Conservation (phyloP, 805 yeast species). For the Saturnispora serradocipensis region DNA sequence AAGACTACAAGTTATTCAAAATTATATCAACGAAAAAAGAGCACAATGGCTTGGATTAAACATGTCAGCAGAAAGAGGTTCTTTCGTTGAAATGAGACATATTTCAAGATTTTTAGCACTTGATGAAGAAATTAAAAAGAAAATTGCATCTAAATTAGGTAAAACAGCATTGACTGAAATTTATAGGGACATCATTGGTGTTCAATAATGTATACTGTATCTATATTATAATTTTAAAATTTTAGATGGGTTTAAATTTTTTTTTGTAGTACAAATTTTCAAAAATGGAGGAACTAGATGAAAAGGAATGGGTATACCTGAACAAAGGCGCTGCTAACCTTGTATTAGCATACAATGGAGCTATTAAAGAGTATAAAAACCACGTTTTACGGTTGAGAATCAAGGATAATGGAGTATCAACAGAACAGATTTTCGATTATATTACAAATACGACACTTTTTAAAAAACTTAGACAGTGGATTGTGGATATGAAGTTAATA, state of each 20-base stretch:
- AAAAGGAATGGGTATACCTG: conserved; percentile 31
- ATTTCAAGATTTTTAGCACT: conserved; percentile 44
- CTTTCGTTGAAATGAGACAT: conserved; percentile 55
- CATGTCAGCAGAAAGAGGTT: conserved; percentile 61
- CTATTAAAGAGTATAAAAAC: conserved; percentile 22
- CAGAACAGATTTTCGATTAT: conserved; percentile 34
- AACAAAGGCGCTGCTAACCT: conserved; percentile 44
- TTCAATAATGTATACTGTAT: conserved; percentile 15
- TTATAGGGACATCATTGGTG: conserved; percentile 50
- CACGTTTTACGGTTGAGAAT: conserved; percentile 32
- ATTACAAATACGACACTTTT: conserved; percentile 19
- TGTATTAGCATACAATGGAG: conserved; percentile 34
- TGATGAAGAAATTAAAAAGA: conserved; percentile 47
- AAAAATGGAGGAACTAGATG: neutral
- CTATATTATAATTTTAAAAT: neutral
- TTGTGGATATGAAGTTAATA: conserved; percentile 9
- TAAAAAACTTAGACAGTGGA: conserved; percentile 10
- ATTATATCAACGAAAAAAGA: conserved; percentile 74
- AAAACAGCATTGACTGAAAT: conserved; percentile 49
- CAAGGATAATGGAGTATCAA: conserved; percentile 29
- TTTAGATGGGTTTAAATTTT: neutral
- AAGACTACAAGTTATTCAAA: conserved; percentile 76
- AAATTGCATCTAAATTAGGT: conserved; percentile 48
- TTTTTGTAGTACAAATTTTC: neutral
- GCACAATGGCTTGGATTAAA: conserved; percentile 70